Evolutionary conservation across 192 early-diverging fungal genomes (phyloP), one percentile per base, ranked within the genome.

Genomic region (Backusella parvicylindrica): DNA sequence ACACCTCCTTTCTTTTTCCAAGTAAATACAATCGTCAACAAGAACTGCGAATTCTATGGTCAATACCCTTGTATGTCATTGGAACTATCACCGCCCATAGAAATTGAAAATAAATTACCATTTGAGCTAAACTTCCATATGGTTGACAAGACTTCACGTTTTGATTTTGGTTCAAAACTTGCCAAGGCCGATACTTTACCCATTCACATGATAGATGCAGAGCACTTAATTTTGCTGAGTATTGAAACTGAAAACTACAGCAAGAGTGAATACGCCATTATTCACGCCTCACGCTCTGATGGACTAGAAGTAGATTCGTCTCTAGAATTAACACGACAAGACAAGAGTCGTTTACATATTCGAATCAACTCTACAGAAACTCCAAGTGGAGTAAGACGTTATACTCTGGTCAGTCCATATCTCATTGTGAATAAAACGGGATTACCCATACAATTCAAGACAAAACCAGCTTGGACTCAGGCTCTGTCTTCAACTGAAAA

Each of bases 71-170:
- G 91, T 66, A 89, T 89, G 86, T 82, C 77, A 1, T 73, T 91
- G 26, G 82, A 81, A 18, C 76, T 91, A 65, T 81, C 79, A n/a
- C 78, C 88, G 40, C 90, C 90, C 9, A 72, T 91, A 38, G 88
- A 90, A 79, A 83, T 97, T 23, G 94, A 95, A 81, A 97, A 97
- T 71, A 83, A 94, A 7, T 81, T 97, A 35, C 95, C 95, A 1
- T 95, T 89, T 75, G 83, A 90, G 31, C 79, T 93, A 67, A 81
- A 85, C 23, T 87, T 91, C 33, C 80, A 74, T 18, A 77, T 95
- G n/a, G 76, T 84, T 28, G 91, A 94, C 78, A 83, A 85, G 68
- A 78, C 81, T 6, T 81, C 82, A 2, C 7, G 21, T 40, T 38
- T 38, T n/a, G 28, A 68, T 33, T 15, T 68, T 23, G n/a, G 21